Conservation (phyloP, 345 rosid species). For the Zanthoxylum bungeanum region DNA sequence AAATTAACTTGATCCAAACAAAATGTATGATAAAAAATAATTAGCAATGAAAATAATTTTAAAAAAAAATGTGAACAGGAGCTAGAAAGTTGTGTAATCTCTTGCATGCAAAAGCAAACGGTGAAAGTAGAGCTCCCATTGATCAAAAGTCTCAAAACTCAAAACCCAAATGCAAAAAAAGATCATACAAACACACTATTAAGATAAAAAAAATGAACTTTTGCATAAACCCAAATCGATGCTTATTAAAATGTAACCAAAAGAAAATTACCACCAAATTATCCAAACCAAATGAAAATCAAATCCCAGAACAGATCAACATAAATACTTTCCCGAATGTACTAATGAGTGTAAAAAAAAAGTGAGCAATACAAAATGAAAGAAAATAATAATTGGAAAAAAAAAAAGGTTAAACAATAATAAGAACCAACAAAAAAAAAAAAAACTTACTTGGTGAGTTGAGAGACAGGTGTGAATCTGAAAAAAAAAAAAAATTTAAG, state of each 20-base stretch:
- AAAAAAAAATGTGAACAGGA: background rate
- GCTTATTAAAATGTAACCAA: constrained; percentile 8
- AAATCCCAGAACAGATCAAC: constrained; percentile 10
- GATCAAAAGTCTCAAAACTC: constrained; percentile 2
- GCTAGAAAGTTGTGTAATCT: constrained; percentile 1
- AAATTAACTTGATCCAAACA: constrained; percentile 2
- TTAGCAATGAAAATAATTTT: background rate
- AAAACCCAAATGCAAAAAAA: constrained; percentile 12
- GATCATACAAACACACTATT: background rate
- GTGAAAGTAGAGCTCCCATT: background rate
- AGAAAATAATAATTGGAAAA: too few species aligned
- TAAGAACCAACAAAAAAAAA: background rate
- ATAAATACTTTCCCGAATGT: background rate
- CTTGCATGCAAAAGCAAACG: constrained; percentile 15
- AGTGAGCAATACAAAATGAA: background rate
- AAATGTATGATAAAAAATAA: background rate
- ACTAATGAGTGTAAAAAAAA: background rate
- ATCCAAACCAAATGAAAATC: background rate
- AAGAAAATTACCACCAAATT: background rate
- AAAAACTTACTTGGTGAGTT: background rate
- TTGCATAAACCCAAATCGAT: constrained; percentile 11
- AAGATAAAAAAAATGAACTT: constrained; percentile 1
- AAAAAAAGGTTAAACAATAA: too few species aligned
- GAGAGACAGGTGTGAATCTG: background rate
- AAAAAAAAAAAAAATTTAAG: too few species aligned